A percentile compares a stretch with the other conserved stretches of the same genome.
These are phyloP conservation scores for Cutaneotrichosporon cavernicola DNA, from an alignment of 1,284 basidiomycete species.

Conservation along the genomic window DNA sequence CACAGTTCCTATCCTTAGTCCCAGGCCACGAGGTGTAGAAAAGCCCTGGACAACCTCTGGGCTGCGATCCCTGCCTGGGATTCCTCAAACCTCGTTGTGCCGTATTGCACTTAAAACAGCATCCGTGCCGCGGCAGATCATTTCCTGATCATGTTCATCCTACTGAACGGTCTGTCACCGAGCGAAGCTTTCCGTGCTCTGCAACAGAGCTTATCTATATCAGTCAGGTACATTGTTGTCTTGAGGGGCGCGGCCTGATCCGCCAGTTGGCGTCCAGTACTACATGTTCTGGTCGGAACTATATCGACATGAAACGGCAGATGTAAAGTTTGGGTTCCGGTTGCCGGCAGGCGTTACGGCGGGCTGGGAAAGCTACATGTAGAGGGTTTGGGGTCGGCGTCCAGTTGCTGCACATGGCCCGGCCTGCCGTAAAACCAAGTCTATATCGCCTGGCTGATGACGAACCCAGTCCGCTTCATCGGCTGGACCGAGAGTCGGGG, in stretches of 20 bases:
- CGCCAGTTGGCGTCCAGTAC: neutral
- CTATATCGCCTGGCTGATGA: neutral
- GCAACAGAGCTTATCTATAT: slow-evolving; percentile 4
- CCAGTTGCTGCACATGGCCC: neutral
- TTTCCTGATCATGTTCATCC: neutral
- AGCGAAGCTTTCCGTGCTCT: neutral
- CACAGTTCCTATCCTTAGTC: no score
- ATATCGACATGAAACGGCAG: neutral
- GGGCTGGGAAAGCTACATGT: neutral
- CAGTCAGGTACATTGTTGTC: neutral
- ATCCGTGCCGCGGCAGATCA: neutral
- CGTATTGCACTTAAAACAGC: neutral
- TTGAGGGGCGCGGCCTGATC: neutral
- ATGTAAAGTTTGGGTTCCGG: neutral
- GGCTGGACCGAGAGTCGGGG: no score
- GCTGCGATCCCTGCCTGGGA: neutral
- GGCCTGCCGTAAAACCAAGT: neutral
- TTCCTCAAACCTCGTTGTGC: neutral
- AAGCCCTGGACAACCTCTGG: neutral
- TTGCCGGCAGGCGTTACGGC: neutral
- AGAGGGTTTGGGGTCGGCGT: neutral
- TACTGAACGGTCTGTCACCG: neutral
- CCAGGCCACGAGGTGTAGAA: no score
- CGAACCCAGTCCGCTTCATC: neutral
- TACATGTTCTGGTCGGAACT: neutral